Conservation (phyloP, 106 monocot species). For the Dactylorhiza incarnata region DNA sequence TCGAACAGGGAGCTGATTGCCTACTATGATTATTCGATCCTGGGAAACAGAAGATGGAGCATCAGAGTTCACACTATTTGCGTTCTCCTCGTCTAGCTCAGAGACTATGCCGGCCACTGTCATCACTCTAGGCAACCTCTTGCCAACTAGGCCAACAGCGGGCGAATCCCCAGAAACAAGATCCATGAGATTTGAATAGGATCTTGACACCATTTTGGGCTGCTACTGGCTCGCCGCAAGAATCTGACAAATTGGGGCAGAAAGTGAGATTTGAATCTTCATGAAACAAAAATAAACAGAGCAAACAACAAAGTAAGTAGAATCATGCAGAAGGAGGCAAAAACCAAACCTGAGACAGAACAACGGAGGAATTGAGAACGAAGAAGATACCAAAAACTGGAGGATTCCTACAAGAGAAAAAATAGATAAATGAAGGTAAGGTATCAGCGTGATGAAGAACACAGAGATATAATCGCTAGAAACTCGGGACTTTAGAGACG, state of each 20-base stretch:
- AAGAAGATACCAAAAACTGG: not conserved
- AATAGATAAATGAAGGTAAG: no score
- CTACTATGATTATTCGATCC: conserved; percentile 34
- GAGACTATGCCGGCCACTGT: conserved; percentile 45
- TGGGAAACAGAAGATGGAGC: conserved; percentile 28
- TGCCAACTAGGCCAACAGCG: conserved; percentile 22
- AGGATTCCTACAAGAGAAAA: no score
- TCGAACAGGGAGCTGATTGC: conserved; percentile 41
- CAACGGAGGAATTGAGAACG: not conserved
- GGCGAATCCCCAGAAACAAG: conserved; percentile 30
- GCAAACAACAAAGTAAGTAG: not conserved
- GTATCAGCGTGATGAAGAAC: not conserved
- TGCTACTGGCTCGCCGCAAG: not conserved
- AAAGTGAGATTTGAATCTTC: no score
- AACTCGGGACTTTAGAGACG: not conserved
- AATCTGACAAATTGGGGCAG: not conserved
- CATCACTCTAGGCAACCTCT: conserved; percentile 40
- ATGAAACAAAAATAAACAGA: no score
- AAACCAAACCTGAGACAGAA: not conserved
- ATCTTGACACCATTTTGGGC: conserved; percentile 36
- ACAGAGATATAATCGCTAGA: not conserved
- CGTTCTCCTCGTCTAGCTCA: conserved; percentile 38
- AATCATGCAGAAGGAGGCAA: not conserved
- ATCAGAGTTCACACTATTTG: conserved; percentile 18
- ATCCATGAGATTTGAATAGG: conserved; percentile 43